Evolutionary conservation across 2,329 filamentous ascomycete genomes (phyloP).

Genomic region (Lomentospora prolificans): DNA sequence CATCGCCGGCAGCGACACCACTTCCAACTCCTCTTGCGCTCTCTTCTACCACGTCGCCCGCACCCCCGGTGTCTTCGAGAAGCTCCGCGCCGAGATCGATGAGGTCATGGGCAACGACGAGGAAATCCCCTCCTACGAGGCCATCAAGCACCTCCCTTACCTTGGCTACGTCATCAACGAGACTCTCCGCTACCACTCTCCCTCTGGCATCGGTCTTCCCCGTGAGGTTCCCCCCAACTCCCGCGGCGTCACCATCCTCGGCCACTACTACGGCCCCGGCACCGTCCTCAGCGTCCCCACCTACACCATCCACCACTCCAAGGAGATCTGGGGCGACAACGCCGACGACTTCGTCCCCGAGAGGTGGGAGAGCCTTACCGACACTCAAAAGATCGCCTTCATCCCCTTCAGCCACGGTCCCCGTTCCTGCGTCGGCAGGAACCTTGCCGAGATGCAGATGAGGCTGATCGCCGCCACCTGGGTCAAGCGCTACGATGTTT

Average conservation of each 20-base stretch:
- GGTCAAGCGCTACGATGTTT: slow-evolving; percentile 40
- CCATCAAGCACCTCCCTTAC: slow-evolving; percentile 67
- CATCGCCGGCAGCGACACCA: slow-evolving; percentile 71
- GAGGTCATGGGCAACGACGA: slow-evolving; percentile 49
- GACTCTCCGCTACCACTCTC: slow-evolving; percentile 77
- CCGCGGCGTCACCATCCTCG: slow-evolving; percentile 53
- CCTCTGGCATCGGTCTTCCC: slow-evolving; percentile 76
- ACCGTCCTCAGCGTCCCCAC: slow-evolving; percentile 71
- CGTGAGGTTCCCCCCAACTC: slow-evolving; percentile 57
- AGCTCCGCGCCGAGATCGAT: slow-evolving; percentile 70
- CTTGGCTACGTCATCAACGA: slow-evolving; percentile 70
- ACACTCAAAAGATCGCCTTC: slow-evolving; percentile 62
- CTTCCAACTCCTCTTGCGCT: slow-evolving; percentile 71
- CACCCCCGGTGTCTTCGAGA: slow-evolving; percentile 60
- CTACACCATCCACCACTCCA: slow-evolving; percentile 73
- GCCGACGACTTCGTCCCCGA: slow-evolving; percentile 59
- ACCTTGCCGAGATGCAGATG: slow-evolving; percentile 85
- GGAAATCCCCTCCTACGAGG: slow-evolving; percentile 59
- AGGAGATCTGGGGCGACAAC: slow-evolving; percentile 58
- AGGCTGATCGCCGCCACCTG: slow-evolving; percentile 66
- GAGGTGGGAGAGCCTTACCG: slow-evolving; percentile 51
- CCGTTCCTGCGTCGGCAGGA: slow-evolving; percentile 63
- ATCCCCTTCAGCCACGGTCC: slow-evolving; percentile 67
- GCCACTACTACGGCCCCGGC: slow-evolving; percentile 61
- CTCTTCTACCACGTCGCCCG: slow-evolving; percentile 66